Evolutionary conservation across 768 basidiomycete genomes (phyloP), one percentile per base, ranked within the genome.

Genomic region (Boletus vermiculosoides): DNA sequence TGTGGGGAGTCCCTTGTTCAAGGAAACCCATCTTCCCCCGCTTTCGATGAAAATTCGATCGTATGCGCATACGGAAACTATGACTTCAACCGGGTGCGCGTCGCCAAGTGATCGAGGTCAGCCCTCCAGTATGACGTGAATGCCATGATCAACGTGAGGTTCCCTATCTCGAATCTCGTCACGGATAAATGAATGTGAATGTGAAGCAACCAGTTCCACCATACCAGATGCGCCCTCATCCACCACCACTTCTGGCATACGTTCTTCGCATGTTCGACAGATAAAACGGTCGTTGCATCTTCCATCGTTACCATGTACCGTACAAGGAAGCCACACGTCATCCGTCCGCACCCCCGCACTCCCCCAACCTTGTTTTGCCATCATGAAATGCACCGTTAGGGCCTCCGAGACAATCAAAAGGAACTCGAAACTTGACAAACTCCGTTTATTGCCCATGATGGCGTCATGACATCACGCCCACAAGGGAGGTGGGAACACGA

Each of bases 341-440:
- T 67, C 54, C 36, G n/a, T 67, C 54, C 36, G n/a, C 49, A 56
- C 36, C 66, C 61, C 66, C 65, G 30, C 63, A 59, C 20, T 63
- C 63, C 56, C 61, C 56, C 54, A 55, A 50, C 51, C 57, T 63
- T 57, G 48, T 52, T 28, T 50, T 30, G 30, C 31, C 59, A 62
- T 62, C 55, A 59, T 10, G 22, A 56, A 60, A 61, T 28, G 16
- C 54, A 52, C 18, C 39, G 7, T 57, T 55, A 58, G 61, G 45
- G 57, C 45, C 52, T 51, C 51, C 54, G 44, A 66, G 47, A 61
- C 54, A 50, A 59, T 56, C 63, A 57, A 52, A 55, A 25, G 36
- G 34, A 46, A 40, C 47, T 36, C 44, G 36, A 52, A 13, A 31
- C 28, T 37, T 23, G 36, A 15, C n/a, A 30, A 30, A 20, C 37